Percentiles rank a stretch among this genome's conserved stretches.
These are phyloP conservation scores for Citrus trifoliata DNA, from an alignment of 345 rosid species.

Conservation along the genomic window DNA sequence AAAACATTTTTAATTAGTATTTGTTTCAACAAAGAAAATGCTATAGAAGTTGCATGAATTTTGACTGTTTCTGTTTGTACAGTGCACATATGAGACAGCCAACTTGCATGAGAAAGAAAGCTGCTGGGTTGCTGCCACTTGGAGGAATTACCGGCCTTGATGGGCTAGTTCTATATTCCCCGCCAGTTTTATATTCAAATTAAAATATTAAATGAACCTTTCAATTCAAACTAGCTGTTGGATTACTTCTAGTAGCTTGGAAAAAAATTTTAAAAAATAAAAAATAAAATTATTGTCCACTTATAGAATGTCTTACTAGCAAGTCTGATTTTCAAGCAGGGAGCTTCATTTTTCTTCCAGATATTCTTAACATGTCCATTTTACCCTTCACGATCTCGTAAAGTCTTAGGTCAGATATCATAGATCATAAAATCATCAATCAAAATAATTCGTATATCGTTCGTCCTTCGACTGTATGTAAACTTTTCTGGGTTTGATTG, in stretches of 20 bases:
- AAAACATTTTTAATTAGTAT: background rate
- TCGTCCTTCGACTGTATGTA: background rate
- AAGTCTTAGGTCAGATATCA: background rate
- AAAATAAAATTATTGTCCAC: background rate
- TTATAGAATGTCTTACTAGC: background rate
- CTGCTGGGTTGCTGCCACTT: conserved; percentile 50
- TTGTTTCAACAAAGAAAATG: background rate
- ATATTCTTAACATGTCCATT: background rate
- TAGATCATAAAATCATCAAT: background rate
- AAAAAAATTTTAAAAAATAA: background rate
- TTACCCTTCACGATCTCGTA: background rate
- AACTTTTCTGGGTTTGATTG: background rate
- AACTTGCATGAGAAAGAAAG: conserved; percentile 10
- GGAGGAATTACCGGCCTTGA: conserved; percentile 38
- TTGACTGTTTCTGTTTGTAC: conserved; percentile 43
- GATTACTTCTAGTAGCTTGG: background rate
- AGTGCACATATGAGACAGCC: conserved; percentile 19
- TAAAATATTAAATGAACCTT: conserved; percentile 7
- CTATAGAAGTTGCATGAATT: conserved; percentile 25
- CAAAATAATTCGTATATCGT: background rate
- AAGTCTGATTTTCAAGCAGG: background rate
- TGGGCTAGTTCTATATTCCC: conserved; percentile 18
- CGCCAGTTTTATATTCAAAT: conserved; percentile 8
- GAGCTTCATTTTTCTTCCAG: conserved; percentile 1
- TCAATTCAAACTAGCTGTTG: conserved; percentile 8